These are phyloP conservation scores for Trichosporon ovoides DNA, from an alignment of 1,284 basidiomycete species.

Conservation along the genomic window DNA sequence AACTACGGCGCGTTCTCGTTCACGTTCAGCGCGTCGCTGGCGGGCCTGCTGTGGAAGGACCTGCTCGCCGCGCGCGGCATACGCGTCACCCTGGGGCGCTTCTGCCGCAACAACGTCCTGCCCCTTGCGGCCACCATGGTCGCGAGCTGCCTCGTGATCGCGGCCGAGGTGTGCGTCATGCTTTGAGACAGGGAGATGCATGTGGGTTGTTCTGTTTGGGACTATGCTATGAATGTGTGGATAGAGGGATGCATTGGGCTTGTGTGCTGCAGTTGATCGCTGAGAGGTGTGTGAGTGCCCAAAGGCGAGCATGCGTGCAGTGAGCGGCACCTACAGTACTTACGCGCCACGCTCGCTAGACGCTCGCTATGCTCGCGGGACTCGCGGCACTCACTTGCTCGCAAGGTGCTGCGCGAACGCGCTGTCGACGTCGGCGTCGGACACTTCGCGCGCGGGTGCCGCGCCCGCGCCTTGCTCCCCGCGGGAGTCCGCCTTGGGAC, in stretches of 20 bases:
- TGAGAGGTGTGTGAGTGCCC: too few relatives aligned
- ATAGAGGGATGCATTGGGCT: neutral
- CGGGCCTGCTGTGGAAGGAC: conserved; percentile 78
- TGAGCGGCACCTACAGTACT: too few relatives aligned
- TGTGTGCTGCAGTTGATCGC: neutral
- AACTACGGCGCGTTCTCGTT: conserved; percentile 91
- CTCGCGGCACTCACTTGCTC: too few relatives aligned
- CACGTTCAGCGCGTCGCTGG: conserved; percentile 72
- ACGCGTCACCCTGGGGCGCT: conserved; percentile 60
- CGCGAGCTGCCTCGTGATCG: conserved; percentile 50
- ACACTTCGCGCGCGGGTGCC: neutral
- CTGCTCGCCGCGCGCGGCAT: conserved; percentile 78
- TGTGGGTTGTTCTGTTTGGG: neutral
- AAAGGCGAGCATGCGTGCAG: too few relatives aligned
- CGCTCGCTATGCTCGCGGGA: too few relatives aligned
- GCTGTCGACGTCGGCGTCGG: conserved; percentile 2
- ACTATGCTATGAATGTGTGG: neutral
- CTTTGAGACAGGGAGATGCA: conserved; percentile 10
- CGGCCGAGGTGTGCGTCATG: conserved; percentile 50
- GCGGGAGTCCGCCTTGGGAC: neutral
- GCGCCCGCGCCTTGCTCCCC: neutral
- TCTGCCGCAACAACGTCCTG: conserved; percentile 67
- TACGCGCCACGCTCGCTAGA: too few relatives aligned
- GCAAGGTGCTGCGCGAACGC: neutral
- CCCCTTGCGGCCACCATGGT: conserved; percentile 63